Conservation (phyloP, 1,284 basidiomycete genomes). For the Binderoboletus segoi region DNA sequence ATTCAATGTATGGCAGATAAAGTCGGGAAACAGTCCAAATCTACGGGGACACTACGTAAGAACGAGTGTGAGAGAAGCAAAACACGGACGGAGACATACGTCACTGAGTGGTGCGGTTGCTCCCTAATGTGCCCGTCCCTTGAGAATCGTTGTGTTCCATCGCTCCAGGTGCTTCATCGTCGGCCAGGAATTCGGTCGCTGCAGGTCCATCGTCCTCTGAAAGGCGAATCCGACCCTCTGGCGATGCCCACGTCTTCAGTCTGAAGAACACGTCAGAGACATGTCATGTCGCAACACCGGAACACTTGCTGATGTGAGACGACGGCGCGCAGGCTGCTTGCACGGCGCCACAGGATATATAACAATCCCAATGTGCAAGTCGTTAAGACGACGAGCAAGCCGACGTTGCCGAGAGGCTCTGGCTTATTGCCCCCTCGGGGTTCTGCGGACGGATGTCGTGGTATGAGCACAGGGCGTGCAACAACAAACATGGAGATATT, state of each 20-base stretch:
- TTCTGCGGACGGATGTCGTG: conserved; percentile 41
- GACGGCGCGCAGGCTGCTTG: conserved; percentile 56
- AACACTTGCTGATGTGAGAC: conserved; percentile 65
- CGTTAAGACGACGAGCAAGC: conserved; percentile 60
- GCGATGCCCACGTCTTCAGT: conserved; percentile 56
- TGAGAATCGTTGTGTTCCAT: conserved; percentile 35
- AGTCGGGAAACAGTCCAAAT: neutral
- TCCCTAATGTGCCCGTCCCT: neutral
- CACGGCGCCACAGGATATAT: conserved; percentile 68
- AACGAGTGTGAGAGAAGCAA: neutral
- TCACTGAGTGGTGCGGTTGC: conserved; percentile 6
- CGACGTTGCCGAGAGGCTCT: conserved; percentile 61
- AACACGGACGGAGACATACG: neutral
- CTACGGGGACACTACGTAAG: neutral
- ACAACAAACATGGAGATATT: neutral
- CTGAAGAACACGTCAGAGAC: conserved; percentile 38
- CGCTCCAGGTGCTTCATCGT: conserved; percentile 47
- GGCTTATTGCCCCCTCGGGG: conserved; percentile 63
- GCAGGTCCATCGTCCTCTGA: conserved; percentile 75
- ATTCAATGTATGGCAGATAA: neutral
- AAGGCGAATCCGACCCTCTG: conserved; percentile 65
- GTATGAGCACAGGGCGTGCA: neutral
- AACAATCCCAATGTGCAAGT: conserved; percentile 60
- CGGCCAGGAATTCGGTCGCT: conserved; percentile 62
- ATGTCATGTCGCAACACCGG: neutral